Evolutionary conservation across 2,329 filamentous ascomycete genomes (phyloP), one percentile per base, ranked within the genome.

Genomic region (Ophiostoma sp.): DNA sequence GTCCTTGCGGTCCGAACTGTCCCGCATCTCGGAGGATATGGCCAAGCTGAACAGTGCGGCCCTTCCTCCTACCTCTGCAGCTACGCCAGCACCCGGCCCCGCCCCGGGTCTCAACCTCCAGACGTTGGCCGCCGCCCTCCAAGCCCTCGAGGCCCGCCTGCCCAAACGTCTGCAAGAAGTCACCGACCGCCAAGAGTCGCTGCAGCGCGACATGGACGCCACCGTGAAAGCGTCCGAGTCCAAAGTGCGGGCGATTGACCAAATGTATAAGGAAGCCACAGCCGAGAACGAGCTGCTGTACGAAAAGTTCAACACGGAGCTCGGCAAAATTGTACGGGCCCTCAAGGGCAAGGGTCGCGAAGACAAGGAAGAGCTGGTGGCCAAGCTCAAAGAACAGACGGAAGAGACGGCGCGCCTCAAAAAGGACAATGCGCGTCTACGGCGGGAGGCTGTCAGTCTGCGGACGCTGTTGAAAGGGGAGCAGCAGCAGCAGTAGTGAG

Each of bases 241-340:
- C 74, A 95, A 96, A 78, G 91, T 91, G 74, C 92, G 91, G 78
- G 92, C 92, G 55, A 89, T 98, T 71, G 95, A 98, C 80, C 93
- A 97, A 82, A 84, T 97, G 70, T 97, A 97, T 83, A 92, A 93
- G 76, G 94, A 97, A 79, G 89, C 91, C 19, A 94, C 91, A 78
- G 93, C 93, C 0, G 95, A 98, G 84, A 98, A 98, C 78, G 95
- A 98, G 82, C 88, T 95, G 39, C 85, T 98, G 72, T 98, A 98
- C 81, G 92, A 95, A 77, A 91, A 91, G 75, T 97, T 98, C 85
- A 97, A 98, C 78, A 89, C 90, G n/a, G 95, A 98, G 82, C 84
- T 98, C 66, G 92, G 89, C 77, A 94, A 92, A 84, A 93, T 98
- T 74, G 86, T 94, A 59, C 92, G 90, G 80, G 93, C 91, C 55